Percentiles rank a stretch among this genome's conserved stretches.
phyloP scores from a whole-genome alignment of 495 filamentous ascomycete genomes.

The Apiosordaria backusii region DNA sequence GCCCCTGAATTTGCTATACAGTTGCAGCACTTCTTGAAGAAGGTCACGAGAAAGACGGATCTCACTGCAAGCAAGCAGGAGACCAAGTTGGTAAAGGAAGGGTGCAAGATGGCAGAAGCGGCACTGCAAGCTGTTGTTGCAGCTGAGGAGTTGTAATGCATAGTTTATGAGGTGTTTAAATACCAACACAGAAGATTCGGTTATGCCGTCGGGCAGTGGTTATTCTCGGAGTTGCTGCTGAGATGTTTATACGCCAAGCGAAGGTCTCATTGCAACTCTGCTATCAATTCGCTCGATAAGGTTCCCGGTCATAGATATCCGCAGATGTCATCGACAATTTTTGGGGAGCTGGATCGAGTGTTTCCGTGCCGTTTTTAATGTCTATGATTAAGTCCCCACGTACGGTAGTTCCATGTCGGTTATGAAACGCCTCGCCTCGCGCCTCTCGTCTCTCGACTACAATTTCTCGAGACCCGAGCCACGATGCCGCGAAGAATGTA shows the following conservation, averaged over 20 bases:
- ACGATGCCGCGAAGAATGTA: slow-evolving; percentile 10
- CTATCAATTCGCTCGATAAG: background rate
- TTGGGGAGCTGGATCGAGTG: background rate
- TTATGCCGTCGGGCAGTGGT: slow-evolving; percentile 9
- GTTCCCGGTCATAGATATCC: background rate
- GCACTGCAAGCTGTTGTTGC: slow-evolving; percentile 51
- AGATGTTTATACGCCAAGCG: background rate
- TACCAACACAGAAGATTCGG: background rate
- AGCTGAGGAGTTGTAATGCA: background rate
- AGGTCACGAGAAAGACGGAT: slow-evolving; percentile 70
- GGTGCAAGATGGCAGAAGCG: slow-evolving; percentile 61
- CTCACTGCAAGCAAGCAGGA: slow-evolving; percentile 59
- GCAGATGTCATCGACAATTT: background rate
- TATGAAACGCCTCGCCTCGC: background rate
- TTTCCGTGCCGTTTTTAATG: background rate
- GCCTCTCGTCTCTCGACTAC: background rate
- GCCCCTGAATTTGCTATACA: slow-evolving; percentile 63
- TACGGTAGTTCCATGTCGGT: background rate
- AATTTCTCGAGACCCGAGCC: background rate
- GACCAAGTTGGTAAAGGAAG: slow-evolving; percentile 63
- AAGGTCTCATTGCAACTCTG: background rate
- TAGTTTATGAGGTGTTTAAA: background rate
- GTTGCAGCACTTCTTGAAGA: slow-evolving; percentile 74
- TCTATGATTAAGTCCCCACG: background rate
- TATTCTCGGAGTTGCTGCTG: background rate